Base-by-base conservation (phyloP, 495 filamentous ascomycete species). In the Copromyces sp. region DNA sequence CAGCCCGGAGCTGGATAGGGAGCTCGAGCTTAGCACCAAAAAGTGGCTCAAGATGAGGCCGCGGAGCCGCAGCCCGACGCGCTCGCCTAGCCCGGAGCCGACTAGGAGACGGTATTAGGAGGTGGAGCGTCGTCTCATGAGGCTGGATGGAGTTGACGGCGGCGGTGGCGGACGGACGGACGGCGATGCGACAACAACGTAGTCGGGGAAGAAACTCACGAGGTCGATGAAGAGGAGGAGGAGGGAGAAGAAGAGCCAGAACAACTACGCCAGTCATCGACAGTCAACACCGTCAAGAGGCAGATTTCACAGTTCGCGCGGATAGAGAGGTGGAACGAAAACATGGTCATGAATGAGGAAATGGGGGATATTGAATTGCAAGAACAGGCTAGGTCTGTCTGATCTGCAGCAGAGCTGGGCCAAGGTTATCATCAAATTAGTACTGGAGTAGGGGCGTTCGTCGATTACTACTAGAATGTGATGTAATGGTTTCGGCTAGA, bases 11-110 rank as follows among this genome's bases (percentile, higher is more conserved):
- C 83, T 99, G 72, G 96, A 99, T 35, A 83, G 93, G 59, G 96
- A 98, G 77, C 80, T 99, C 76, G 89, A 93, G 74, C 85, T 98
- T 39, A 86, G 87, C 69, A 97, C 94, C 75, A 96, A 96, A 89
- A 98, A 98, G 87, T 98, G 95, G 96, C 82, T 98, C 78, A 91
- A 92, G 86, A 87, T 88, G 80, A 93, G 94, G 37, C 87, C 94
- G 72, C 94, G 97, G 86, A 89, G 91, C 75, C 86, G 95, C 79
- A 97, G 94, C 82, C 87, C 89, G 74, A 89, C 81, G 68, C 84
- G 91, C 74, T 92, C 90, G 80, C 92, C 92, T 1, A 93, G 89
- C 76, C 92, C 92, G 9, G 92, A 94, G 82, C 92, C 92, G 8
- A 90, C 90, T 71, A 86, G 91, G 75, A 88, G 88, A 80, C 85